These are phyloP conservation scores for Aspergillus ostianus DNA, from an alignment of 495 filamentous ascomycete genomes.

Conservation along the genomic window DNA sequence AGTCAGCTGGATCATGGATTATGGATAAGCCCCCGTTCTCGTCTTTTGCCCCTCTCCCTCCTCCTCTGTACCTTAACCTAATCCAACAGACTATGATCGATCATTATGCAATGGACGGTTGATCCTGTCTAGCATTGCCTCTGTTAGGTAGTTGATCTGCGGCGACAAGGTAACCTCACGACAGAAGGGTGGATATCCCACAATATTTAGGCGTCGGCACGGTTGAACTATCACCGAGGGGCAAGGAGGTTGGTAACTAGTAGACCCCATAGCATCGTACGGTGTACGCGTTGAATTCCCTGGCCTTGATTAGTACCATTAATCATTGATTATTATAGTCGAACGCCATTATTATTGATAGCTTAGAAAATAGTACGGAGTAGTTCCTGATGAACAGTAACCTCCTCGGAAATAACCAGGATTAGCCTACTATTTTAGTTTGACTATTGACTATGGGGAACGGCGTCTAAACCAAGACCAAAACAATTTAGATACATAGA, in stretches of 20 bases:
- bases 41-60: neutral
- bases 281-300: too few species aligned
- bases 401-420: neutral
- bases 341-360: neutral
- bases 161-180: slow-evolving; percentile 3
- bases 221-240: neutral
- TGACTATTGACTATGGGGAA: neutral
- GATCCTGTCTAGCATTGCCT: slow-evolving; percentile 17
- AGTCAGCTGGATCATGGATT: neutral
- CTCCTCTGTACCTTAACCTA: slow-evolving; percentile 19
- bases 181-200: neutral
- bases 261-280: neutral
- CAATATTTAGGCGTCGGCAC: neutral
- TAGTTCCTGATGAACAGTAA: neutral
- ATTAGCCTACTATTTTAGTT: neutral
- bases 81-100: slow-evolving; percentile 18
- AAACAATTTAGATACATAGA: neutral
- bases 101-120: slow-evolving; percentile 17
- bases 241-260: neutral
- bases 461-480: neutral
- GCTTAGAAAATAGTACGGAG: neutral
- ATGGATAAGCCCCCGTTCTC: neutral
- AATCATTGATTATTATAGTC: neutral
- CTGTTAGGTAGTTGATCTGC: slow-evolving; percentile 21
- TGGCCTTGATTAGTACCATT: neutral